These are phyloP conservation scores for Echinosophora koreensis DNA, from an alignment of 306 rosid species.

Conservation along the genomic window DNA sequence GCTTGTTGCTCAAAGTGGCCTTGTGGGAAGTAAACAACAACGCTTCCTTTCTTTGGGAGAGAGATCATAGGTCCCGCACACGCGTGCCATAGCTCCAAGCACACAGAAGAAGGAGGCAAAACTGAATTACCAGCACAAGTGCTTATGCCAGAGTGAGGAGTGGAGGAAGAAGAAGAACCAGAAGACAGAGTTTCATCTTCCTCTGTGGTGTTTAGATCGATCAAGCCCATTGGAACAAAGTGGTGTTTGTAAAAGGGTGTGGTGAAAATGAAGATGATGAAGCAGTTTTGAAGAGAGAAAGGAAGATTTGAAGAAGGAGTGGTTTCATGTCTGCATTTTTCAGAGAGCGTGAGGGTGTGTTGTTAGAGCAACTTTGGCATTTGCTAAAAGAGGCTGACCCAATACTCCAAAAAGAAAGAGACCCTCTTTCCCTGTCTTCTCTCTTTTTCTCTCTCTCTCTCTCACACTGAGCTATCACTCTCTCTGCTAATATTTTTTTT, in stretches of 20 bases:
- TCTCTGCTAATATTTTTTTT: slow-evolving; percentile 44
- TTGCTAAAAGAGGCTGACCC: slow-evolving; percentile 71
- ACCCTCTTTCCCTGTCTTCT: slow-evolving; percentile 43
- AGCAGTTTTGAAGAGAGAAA: slow-evolving; percentile 25
- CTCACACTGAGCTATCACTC: slow-evolving; percentile 48
- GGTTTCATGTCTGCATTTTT: slow-evolving; percentile 73
- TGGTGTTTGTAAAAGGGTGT: slow-evolving; percentile 11
- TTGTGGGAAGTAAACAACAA: slow-evolving; percentile 90
- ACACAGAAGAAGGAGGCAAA: slow-evolving; percentile 62
- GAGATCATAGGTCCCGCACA: slow-evolving; percentile 97
- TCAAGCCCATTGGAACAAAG: slow-evolving; percentile 62
- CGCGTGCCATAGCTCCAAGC: slow-evolving; percentile 99
- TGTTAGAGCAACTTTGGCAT: slow-evolving; percentile 63
- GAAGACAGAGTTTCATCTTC: slow-evolving; percentile 82
- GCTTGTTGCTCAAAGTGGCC: slow-evolving; percentile 85
- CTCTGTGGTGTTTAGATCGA: slow-evolving; percentile 97
- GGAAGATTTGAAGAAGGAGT: slow-evolving; percentile 48
- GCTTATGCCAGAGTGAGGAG: slow-evolving; percentile 61
- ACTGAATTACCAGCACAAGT: slow-evolving; percentile 42
- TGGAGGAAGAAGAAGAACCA: slow-evolving; percentile 57
- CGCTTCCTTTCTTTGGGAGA: slow-evolving; percentile 83
- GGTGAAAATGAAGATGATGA: not conserved
- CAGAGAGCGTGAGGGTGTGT: slow-evolving; percentile 50
- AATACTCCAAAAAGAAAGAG: slow-evolving; percentile 63
- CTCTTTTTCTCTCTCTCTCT: slow-evolving; percentile 36